Percentiles rank a stretch among this genome's conserved stretches.
These are phyloP conservation scores for Xylaria sp. DNA, from an alignment of 2,329 filamentous ascomycete genomes.

Conservation along the genomic window DNA sequence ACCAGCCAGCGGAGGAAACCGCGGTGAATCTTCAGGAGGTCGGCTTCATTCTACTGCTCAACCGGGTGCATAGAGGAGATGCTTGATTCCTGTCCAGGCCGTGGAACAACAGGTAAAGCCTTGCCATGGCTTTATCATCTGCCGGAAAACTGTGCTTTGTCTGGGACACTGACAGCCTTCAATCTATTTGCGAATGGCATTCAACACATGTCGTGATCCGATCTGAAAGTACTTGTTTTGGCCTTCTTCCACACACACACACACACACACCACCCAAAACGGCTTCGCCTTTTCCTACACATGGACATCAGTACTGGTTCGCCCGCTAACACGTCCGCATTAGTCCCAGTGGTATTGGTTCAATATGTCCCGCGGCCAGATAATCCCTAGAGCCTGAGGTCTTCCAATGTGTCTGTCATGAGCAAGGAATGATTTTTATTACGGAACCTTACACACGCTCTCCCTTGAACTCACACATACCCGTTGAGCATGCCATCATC, in stretches of 20 bases:
- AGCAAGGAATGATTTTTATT: background rate
- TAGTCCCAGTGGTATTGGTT: background rate
- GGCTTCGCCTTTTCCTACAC: background rate
- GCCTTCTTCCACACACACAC: background rate
- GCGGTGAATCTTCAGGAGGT: conserved; percentile 21
- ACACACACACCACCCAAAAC: background rate
- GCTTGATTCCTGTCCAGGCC: background rate
- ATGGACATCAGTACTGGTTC: background rate
- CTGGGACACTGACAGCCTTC: background rate
- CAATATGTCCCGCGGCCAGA: background rate
- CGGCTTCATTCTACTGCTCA: conserved; percentile 31
- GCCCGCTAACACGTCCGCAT: background rate
- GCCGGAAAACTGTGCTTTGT: background rate
- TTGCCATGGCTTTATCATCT: background rate
- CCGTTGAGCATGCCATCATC: background rate
- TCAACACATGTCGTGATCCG: background rate
- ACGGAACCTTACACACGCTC: too few relatives aligned
- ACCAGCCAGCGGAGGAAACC: conserved; percentile 33
- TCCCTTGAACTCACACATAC: background rate
- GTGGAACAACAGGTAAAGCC: background rate
- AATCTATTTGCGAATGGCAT: background rate
- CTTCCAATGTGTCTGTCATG: background rate
- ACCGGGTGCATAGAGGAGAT: conserved; percentile 26
- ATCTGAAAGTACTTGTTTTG: background rate
- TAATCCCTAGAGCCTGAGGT: background rate